A percentile compares a stretch with the other conserved stretches of the same genome.
phyloP scores from a whole-genome alignment of 2,329 filamentous ascomycete genomes.

The Pseudogymnoascus sp. region DNA sequence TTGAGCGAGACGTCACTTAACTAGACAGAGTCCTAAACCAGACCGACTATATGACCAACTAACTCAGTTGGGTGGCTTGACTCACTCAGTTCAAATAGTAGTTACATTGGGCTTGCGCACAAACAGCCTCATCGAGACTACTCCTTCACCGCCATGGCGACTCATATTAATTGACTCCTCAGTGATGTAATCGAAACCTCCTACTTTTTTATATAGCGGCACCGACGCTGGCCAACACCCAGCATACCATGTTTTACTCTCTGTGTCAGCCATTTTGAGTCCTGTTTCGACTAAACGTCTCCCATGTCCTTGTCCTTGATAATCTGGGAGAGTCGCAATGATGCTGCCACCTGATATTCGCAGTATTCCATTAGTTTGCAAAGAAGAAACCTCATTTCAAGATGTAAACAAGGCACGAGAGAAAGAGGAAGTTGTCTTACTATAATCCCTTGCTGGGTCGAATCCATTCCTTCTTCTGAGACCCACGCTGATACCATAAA shows the following conservation, averaged over 20 bases:
- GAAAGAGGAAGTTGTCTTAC: background rate
- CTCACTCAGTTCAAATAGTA: background rate
- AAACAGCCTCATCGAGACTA: background rate
- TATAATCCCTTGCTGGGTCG: background rate
- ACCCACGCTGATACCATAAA: background rate
- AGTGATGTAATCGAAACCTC: background rate
- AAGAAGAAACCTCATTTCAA: too few relatives aligned
- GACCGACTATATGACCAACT: background rate
- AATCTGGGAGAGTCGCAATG: background rate
- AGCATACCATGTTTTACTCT: background rate
- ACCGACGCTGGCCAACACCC: background rate
- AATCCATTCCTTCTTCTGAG: background rate
- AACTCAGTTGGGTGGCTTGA: background rate
- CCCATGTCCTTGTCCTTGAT: background rate
- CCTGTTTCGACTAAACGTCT: background rate
- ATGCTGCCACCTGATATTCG: background rate
- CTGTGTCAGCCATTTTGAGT: background rate
- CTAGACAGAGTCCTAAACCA: too few relatives aligned
- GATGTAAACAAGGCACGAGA: background rate
- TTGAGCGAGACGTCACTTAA: too few relatives aligned
- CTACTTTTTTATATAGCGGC: background rate
- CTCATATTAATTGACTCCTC: background rate
- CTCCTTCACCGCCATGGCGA: background rate
- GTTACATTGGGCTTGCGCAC: background rate
- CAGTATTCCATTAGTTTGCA: background rate